Evolutionary conservation across 2,329 filamentous ascomycete species (phyloP).

Genomic region (Emergomyces pasteurianus): DNA sequence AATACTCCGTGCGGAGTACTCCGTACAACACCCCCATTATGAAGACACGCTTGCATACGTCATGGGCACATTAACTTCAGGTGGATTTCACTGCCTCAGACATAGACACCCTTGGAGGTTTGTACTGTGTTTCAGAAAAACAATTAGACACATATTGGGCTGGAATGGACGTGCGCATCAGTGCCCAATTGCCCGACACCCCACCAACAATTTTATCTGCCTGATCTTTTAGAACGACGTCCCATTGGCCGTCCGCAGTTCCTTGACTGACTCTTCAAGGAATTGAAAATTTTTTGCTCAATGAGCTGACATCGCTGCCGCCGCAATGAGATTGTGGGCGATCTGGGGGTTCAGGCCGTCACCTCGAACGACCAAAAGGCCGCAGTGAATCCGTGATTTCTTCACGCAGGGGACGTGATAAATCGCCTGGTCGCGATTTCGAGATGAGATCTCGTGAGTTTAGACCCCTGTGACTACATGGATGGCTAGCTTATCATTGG

Average conservation of each 20-base stretch:
- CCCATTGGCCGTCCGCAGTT: background rate
- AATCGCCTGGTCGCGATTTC: background rate
- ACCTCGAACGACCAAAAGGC: background rate
- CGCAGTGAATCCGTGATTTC: background rate
- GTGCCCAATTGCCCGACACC: background rate
- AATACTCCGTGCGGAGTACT: too few species aligned
- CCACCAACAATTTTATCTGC: background rate
- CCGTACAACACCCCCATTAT: too few species aligned
- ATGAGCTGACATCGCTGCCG: background rate
- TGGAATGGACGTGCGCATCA: slow-evolving; percentile 1
- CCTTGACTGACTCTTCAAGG: background rate
- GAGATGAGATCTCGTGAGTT: background rate
- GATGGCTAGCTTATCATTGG: background rate
- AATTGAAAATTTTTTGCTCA: background rate
- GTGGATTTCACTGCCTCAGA: background rate
- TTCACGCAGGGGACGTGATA: background rate
- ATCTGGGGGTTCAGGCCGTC: background rate
- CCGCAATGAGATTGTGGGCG: background rate
- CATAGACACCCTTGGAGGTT: background rate
- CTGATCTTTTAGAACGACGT: background rate
- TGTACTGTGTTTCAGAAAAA: background rate
- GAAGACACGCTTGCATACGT: background rate
- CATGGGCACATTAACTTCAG: background rate
- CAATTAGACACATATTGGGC: background rate
- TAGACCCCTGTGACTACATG: background rate